These are phyloP conservation scores for Phytophthora sp. DNA, from an alignment of 352 stramenopile genomes.

Conservation along the genomic window DNA sequence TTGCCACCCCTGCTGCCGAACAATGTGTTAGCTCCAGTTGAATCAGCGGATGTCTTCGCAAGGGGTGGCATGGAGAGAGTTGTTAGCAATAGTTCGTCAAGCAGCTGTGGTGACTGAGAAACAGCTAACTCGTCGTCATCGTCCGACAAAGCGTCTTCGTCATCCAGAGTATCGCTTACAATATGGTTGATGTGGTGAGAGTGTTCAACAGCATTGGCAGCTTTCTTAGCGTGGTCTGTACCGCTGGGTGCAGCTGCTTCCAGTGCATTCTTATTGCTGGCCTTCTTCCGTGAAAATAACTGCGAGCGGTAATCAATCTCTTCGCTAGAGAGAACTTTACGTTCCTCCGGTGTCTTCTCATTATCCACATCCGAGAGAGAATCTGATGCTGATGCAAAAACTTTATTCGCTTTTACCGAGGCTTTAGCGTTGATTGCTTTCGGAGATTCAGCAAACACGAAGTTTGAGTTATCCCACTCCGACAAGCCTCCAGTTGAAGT, in stretches of 20 bases:
- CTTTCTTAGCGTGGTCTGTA: constrained; percentile 3
- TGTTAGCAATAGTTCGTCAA: constrained; percentile 79
- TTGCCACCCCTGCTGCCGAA: constrained; percentile 7
- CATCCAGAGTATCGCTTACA: constrained; percentile 20
- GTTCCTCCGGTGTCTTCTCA: constrained; percentile 5
- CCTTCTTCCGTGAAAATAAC: constrained; percentile 73
- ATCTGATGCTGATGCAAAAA: constrained; percentile 26
- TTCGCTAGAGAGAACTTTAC: constrained; percentile 60
- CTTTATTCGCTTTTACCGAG: constrained; percentile 32
- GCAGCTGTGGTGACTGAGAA: constrained; percentile 63
- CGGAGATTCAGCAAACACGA: constrained; percentile 11
- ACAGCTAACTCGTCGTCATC: constrained; percentile 73
- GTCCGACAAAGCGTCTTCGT: constrained; percentile 51
- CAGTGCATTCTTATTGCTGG: constrained; percentile 41
- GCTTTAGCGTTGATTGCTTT: constrained; percentile 19
- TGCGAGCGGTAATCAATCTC: constrained; percentile 70
- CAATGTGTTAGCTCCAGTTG: not conserved
- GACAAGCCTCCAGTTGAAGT: not conserved
- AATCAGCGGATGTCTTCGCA: constrained; percentile 25
- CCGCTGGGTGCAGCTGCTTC: constrained; percentile 18
- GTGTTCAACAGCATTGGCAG: not conserved
- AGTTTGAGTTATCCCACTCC: constrained; percentile 17
- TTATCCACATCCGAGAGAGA: not conserved
- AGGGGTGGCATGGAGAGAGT: constrained; percentile 75
- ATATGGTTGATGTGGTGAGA: not conserved